A percentile compares a stretch with the other conserved stretches of the same genome.
These are phyloP conservation scores for Ascochyta koolunga DNA, from an alignment of 2,329 filamentous ascomycete genomes.

Conservation along the genomic window DNA sequence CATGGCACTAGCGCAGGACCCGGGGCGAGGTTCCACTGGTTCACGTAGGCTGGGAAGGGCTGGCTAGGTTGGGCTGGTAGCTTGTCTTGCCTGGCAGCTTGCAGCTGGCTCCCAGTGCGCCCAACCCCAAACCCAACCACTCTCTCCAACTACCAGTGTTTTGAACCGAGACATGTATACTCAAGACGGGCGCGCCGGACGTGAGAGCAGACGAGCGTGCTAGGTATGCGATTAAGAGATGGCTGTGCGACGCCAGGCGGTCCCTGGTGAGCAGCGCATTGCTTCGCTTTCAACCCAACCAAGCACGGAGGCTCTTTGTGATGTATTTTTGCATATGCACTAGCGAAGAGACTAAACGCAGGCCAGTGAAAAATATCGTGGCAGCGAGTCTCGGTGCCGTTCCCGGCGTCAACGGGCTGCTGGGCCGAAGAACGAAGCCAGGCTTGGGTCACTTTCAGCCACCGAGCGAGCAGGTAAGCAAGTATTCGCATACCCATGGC, in stretches of 20 bases:
- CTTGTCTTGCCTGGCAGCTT: neutral
- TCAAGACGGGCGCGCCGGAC: neutral
- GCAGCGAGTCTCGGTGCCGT: neutral
- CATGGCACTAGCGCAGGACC: slow-evolving; percentile 16
- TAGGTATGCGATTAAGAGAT: neutral
- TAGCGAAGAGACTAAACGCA: neutral
- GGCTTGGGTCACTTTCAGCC: neutral
- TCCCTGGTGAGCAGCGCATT: neutral
- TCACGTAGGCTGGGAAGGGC: slow-evolving; percentile 1
- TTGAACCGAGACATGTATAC: neutral
- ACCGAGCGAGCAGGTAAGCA: neutral
- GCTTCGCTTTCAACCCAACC: neutral
- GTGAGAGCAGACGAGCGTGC: neutral
- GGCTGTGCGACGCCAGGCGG: slow-evolving; percentile 2
- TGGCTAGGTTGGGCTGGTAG: neutral
- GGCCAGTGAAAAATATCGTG: neutral
- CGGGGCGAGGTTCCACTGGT: slow-evolving; percentile 9
- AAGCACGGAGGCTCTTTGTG: neutral
- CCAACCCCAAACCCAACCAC: neutral
- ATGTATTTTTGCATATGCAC: neutral
- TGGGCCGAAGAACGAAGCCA: neutral
- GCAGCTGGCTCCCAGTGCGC: neutral
- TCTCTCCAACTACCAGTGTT: neutral
- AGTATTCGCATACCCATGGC: slow-evolving; percentile 12
- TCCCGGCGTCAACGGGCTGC: slow-evolving; percentile 1